Conservation (phyloP, 345 rosid genomes). For the Eucalyptus pauciflora region DNA sequence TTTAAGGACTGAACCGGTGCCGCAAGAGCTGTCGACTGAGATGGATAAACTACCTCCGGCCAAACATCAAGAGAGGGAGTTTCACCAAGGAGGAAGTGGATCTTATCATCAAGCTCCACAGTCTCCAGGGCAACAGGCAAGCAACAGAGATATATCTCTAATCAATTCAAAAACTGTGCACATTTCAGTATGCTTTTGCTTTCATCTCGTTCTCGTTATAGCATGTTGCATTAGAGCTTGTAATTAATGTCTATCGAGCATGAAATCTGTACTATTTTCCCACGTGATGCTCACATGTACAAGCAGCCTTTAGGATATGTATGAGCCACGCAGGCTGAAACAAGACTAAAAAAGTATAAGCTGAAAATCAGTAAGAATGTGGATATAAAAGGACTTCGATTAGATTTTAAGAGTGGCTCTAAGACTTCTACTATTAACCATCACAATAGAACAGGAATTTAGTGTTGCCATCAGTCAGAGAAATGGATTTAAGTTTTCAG, state of each 20-base stretch:
- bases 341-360: background rate
- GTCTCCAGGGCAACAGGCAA: constrained; percentile 26
- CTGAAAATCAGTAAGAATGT: background rate
- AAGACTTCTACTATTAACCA: background rate
- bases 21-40: constrained; percentile 33
- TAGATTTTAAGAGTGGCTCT: background rate
- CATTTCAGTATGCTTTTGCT: background rate
- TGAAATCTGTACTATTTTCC: background rate
- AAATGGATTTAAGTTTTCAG: background rate
- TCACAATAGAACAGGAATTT: background rate
- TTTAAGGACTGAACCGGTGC: constrained; percentile 26
- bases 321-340: background rate
- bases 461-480: background rate
- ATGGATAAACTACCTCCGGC: constrained; percentile 34
- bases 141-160: background rate
- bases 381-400: background rate
- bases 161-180: background rate
- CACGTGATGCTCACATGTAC: background rate
- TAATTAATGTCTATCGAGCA: background rate
- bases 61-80: constrained; percentile 29
- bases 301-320: background rate
- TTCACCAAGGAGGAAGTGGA: constrained; percentile 23
- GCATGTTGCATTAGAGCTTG: background rate
- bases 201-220: background rate
- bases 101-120: constrained; percentile 26